Base-by-base conservation (phyloP, 2,329 filamentous ascomycete species). In the Penicillium oxalicum region DNA sequence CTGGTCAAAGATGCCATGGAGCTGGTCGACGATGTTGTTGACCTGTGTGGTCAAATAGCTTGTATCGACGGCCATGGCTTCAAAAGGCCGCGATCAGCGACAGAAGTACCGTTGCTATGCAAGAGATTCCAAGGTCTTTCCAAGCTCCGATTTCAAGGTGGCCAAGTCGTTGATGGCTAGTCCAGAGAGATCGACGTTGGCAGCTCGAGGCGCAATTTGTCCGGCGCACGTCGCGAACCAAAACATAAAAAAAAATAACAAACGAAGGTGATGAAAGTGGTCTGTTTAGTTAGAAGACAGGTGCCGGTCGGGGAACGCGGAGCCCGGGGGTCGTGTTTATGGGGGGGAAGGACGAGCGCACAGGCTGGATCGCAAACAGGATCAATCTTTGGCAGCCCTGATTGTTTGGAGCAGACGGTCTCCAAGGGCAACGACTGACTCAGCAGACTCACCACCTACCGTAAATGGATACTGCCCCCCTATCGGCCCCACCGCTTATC, bases 1-100 rank as follows among this genome's bases (percentile, higher is more conserved):
- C 67, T 98, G 91, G 69, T 98, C 93, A 65, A 96, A 98, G 49
- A 97, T 81, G 57, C 87, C 87, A 72, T 97, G 91, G 52, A 98
- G 80, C 72, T 96, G 90, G 70, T 82, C 83, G 67, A 97, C 90
- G 66, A 95, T 96, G 63, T 82, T 89, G 59, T 89, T 93, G 73
- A 98, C 88, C 81, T 97, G 93, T 70, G 94, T 89, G 61, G 89
- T 87, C 66, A 97, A 78, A 71, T 94, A 94, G 69, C 87, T 88
- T 50, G 91, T 89, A 73, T 96, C 91, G 84, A 96, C 95, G 46
- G 67, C 64, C 70, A 72, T 73, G 34, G 43, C 51, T 51, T 45
- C 28, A 41, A 40, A 27, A 28, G 24, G 28, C 35, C 53, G 53
- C 56, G 34, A 24, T 29, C 7, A 37, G 40, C 41, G 47, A 45